Percentiles rank a stretch among this genome's conserved stretches.
These are phyloP conservation scores for Phaeolepiota aurea DNA, from an alignment of 768 basidiomycete species.

Conservation along the genomic window DNA sequence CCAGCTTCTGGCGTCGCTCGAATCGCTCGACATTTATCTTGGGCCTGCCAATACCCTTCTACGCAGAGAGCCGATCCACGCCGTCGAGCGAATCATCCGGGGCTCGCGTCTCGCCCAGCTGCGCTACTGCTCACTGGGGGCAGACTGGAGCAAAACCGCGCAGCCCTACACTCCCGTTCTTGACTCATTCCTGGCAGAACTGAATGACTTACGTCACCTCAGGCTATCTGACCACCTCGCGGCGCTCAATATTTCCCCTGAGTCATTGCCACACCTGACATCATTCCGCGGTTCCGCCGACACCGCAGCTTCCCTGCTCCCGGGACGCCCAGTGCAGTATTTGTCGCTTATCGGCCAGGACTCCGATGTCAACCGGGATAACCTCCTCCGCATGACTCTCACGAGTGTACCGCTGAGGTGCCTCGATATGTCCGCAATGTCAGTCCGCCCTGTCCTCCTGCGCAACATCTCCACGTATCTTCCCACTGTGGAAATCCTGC, in stretches of 20 bases:
- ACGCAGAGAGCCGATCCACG: slow-evolving; percentile 20
- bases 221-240: slow-evolving; percentile 37
- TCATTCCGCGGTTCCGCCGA: slow-evolving; percentile 54
- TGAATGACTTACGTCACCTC: slow-evolving; percentile 35
- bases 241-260: slow-evolving; percentile 29
- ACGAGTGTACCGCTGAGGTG: slow-evolving; percentile 39
- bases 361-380: slow-evolving; percentile 42
- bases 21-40: slow-evolving; percentile 47
- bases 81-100: slow-evolving; percentile 36
- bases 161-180: slow-evolving; percentile 33
- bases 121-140: slow-evolving; percentile 32
- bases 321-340: slow-evolving; percentile 49
- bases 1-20: slow-evolving; percentile 29
- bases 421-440: slow-evolving; percentile 54
- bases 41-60: slow-evolving; percentile 32
- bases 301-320: slow-evolving; percentile 51
- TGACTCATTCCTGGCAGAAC: slow-evolving; percentile 31
- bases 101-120: slow-evolving; percentile 31
- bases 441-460: slow-evolving; percentile 47
- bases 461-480: slow-evolving; percentile 47
- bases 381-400: slow-evolving; percentile 39
- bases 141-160: slow-evolving; percentile 33
- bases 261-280: slow-evolving; percentile 37
- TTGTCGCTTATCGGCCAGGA: slow-evolving; percentile 52
- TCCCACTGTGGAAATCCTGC: slow-evolving; percentile 39